These are phyloP conservation scores for Tarenaya hassleriana DNA, from an alignment of 345 rosid genomes.

Conservation along the genomic window DNA sequence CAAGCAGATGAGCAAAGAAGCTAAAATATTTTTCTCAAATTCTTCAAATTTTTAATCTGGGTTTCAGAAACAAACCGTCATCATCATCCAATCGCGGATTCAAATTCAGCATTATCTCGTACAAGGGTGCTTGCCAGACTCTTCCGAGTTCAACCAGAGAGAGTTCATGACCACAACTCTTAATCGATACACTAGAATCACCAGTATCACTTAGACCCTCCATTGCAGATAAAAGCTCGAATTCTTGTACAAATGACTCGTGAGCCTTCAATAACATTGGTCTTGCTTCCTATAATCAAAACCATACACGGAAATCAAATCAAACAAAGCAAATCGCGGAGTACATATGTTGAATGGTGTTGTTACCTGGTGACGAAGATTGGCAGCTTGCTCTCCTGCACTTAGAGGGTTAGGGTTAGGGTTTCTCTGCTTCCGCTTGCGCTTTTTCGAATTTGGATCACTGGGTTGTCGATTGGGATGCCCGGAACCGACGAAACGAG, in stretches of 20 bases:
- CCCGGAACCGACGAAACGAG: constrained; percentile 59
- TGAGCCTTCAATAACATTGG: constrained; percentile 45
- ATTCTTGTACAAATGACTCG: constrained; percentile 35
- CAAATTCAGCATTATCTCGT: constrained; percentile 48
- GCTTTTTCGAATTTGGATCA: constrained; percentile 35
- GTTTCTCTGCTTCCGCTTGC: constrained; percentile 47
- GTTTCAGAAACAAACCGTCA: constrained; percentile 30
- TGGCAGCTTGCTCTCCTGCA: constrained; percentile 56
- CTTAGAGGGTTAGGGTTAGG: constrained; percentile 30
- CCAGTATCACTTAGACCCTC: constrained; percentile 33
- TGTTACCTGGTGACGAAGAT: constrained; percentile 62
- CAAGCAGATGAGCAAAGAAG: too few species aligned
- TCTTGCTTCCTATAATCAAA: constrained; percentile 41
- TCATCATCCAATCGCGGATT: constrained; percentile 17
- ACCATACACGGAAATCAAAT: constrained; percentile 1
- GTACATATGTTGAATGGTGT: not conserved
- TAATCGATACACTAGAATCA: constrained; percentile 22
- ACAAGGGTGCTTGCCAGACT: constrained; percentile 78
- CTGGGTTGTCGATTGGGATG: constrained; percentile 16
- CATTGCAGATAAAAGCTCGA: constrained; percentile 39
- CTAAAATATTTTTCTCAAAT: too few species aligned
- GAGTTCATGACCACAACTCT: constrained; percentile 19
- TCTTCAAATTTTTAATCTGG: too few species aligned
- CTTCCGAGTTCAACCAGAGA: constrained; percentile 61
- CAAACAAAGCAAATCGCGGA: not conserved